A percentile compares a stretch with the other conserved stretches of the same genome.
phyloP scores from a whole-genome alignment of 345 rosid genomes.

The Gossypium longicalyx region DNA sequence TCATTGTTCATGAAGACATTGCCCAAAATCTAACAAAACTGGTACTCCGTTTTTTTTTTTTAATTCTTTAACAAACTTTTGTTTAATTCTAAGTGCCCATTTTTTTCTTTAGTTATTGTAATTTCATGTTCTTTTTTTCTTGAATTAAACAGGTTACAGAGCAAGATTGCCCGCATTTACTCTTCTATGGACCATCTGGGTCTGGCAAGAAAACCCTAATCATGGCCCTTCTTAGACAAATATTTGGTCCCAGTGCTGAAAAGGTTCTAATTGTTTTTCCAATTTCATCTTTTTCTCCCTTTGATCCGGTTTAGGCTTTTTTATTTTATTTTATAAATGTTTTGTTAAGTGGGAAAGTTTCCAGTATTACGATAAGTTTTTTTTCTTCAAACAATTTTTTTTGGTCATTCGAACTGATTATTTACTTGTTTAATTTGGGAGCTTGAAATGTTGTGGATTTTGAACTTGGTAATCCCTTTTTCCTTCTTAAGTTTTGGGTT shows the following conservation, averaged over 20 bases:
- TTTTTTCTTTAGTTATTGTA: conserved; percentile 21
- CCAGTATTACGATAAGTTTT: neutral
- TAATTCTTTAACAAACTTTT: neutral
- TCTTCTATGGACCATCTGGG: conserved; percentile 95
- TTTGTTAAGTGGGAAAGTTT: neutral
- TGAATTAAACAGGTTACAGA: conserved; percentile 54
- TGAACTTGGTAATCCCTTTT: neutral
- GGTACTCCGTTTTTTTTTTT: conserved; percentile 33
- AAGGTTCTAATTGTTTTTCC: conserved; percentile 42
- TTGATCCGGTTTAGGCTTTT: neutral
- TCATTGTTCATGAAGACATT: conserved; percentile 68
- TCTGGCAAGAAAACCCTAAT: conserved; percentile 99
- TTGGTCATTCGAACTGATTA: neutral
- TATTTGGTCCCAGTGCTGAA: conserved; percentile 79
- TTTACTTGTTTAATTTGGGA: neutral
- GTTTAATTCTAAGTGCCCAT: conserved; percentile 17
- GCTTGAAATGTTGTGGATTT: neutral
- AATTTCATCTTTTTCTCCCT: neutral
- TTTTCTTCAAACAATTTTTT: too few relatives aligned
- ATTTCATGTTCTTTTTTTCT: conserved; percentile 4
- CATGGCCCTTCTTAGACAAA: conserved; percentile 78
- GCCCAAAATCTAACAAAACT: conserved; percentile 87
- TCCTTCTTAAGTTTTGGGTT: neutral
- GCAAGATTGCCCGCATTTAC: conserved; percentile 96
- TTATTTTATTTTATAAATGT: neutral